phyloP scores from a whole-genome alignment of 1,284 basidiomycete genomes.

The Pascua sp. region DNA sequence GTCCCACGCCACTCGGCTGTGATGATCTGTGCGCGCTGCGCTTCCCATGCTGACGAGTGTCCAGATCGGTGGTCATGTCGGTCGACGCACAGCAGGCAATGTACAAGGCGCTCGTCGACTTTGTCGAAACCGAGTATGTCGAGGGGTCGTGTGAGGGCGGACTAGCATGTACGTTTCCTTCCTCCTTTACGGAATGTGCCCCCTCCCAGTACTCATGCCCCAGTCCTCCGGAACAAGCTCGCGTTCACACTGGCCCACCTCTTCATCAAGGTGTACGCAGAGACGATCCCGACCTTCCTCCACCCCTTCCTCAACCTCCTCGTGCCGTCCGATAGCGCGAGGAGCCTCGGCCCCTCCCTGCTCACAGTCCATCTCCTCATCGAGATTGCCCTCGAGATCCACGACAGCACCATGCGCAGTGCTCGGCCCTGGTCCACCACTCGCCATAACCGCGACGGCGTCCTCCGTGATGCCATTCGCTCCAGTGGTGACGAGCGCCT shows the following conservation, averaged over 20 bases:
- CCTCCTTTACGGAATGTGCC: too few species aligned
- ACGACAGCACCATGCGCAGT: conserved; percentile 82
- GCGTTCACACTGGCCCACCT: conserved; percentile 94
- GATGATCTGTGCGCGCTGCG: neutral
- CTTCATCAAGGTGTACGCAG: conserved; percentile 70
- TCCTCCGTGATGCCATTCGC: conserved; percentile 83
- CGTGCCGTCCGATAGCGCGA: conserved; percentile 27
- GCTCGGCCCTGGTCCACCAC: conserved; percentile 62
- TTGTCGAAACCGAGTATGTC: conserved; percentile 48
- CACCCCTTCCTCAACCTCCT: conserved; percentile 51
- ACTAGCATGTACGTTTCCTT: conserved; percentile 32
- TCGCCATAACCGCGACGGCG: conserved; percentile 73
- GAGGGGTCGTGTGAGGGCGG: conserved; percentile 46
- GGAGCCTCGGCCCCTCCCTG: conserved; percentile 72
- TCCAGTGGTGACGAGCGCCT: conserved; percentile 74
- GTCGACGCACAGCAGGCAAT: conserved; percentile 39
- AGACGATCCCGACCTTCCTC: conserved; percentile 45
- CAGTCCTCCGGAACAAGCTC: conserved; percentile 78
- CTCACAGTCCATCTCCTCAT: conserved; percentile 82
- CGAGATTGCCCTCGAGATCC: conserved; percentile 88
- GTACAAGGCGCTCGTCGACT: conserved; percentile 47
- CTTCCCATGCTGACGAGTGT: neutral
- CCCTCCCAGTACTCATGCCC: too few species aligned
- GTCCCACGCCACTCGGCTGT: too few species aligned
- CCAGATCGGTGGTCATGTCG: conserved; percentile 36